Evolutionary conservation across 1,284 basidiomycete species (phyloP).

Genomic region (Coniferiporia sulphurascens): DNA sequence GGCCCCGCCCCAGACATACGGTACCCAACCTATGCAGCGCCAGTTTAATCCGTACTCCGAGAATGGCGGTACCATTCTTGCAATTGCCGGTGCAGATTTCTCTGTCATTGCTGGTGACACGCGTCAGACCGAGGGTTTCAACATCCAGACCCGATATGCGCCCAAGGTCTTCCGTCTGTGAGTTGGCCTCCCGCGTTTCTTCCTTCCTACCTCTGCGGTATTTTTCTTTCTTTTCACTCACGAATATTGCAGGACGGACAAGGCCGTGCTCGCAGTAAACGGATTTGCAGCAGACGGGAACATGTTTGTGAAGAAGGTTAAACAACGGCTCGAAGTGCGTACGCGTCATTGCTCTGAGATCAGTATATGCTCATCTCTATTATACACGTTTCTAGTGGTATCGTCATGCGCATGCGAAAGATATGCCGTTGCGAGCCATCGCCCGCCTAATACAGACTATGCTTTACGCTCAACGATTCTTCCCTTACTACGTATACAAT

Average conservation of each 20-base stretch:
- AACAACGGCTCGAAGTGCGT: constrained; percentile 83
- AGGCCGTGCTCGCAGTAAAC: constrained; percentile 87
- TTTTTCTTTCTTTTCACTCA: neutral
- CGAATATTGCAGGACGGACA: constrained; percentile 68
- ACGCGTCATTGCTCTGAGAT: constrained; percentile 23
- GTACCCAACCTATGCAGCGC: constrained; percentile 33
- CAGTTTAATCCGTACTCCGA: constrained; percentile 85
- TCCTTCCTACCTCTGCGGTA: constrained; percentile 8
- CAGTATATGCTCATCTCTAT: constrained; percentile 6
- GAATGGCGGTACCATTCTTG: constrained; percentile 92
- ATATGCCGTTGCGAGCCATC: constrained; percentile 89
- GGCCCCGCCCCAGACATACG: neutral
- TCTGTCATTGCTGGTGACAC: constrained; percentile 93
- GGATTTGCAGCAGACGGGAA: constrained; percentile 95
- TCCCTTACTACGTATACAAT: constrained; percentile 95
- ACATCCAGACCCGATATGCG: constrained; percentile 94
- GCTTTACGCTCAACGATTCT: constrained; percentile 91
- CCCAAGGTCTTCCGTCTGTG: constrained; percentile 84
- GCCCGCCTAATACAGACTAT: constrained; percentile 94
- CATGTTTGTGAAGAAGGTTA: constrained; percentile 92
- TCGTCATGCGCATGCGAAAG: constrained; percentile 88
- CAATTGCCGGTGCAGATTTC: constrained; percentile 90
- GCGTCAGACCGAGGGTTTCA: constrained; percentile 90
- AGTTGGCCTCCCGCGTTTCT: constrained; percentile 27
- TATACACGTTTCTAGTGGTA: constrained; percentile 69